Percentiles rank a stretch among this genome's conserved stretches.
Evolutionary conservation across 192 early-diverging fungal species (phyloP).

Genomic region (Coemansia sp.): DNA sequence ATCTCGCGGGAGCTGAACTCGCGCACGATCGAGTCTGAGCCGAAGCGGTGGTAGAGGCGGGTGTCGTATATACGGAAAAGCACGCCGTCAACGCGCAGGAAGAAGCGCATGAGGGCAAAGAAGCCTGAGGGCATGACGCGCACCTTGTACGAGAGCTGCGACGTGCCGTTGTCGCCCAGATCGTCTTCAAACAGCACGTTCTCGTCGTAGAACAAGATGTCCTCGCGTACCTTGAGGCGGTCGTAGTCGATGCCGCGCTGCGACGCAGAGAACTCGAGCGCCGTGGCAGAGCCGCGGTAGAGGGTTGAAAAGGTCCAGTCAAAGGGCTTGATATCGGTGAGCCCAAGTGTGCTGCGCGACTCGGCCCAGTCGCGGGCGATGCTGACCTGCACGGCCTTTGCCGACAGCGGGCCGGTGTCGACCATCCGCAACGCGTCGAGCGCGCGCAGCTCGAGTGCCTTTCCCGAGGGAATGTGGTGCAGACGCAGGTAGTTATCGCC

Average conservation of each 20-base stretch:
- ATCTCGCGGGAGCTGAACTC: conserved; percentile 72
- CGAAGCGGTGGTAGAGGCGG: conserved; percentile 86
- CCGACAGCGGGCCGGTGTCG: conserved; percentile 63
- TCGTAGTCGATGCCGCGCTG: conserved; percentile 71
- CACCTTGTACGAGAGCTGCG: conserved; percentile 75
- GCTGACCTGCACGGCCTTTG: conserved; percentile 78
- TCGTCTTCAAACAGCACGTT: conserved; percentile 95
- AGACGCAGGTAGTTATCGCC: conserved; percentile 78
- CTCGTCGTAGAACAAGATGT: conserved; percentile 94
- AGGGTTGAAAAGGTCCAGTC: conserved; percentile 96
- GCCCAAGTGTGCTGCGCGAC: conserved; percentile 56
- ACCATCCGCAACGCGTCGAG: conserved; percentile 73
- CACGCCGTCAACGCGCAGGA: conserved; percentile 92
- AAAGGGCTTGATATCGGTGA: conserved; percentile 87
- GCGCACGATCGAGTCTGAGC: conserved; percentile 56
- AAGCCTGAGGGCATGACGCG: conserved; percentile 94
- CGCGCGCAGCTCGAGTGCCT: conserved; percentile 62
- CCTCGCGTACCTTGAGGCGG: conserved; percentile 71
- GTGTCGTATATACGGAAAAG: conserved; percentile 90
- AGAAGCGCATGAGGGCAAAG: conserved; percentile 82
- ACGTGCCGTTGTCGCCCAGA: conserved; percentile 90
- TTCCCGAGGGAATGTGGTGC: conserved; percentile 53
- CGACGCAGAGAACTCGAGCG: conserved; percentile 24
- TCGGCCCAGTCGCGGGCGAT: conserved; percentile 83
- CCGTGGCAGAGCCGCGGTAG: conserved; percentile 64